phyloP scores from a whole-genome alignment of 1,284 basidiomycete species.

The Rhizoctonia solani region DNA sequence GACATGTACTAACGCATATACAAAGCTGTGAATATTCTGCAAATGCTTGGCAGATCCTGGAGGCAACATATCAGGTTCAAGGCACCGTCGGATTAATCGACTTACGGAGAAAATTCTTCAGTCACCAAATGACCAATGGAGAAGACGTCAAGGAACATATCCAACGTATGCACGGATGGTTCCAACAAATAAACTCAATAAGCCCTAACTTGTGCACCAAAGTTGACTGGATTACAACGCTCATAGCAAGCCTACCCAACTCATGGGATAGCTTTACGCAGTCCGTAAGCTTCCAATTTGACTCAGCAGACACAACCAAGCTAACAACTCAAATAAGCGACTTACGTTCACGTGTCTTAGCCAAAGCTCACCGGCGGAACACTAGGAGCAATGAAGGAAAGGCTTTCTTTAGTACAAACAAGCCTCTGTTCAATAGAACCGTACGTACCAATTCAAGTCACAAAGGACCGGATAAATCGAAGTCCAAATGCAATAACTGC shows the following conservation, averaged over 20 bases:
- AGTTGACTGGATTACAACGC: too few relatives aligned
- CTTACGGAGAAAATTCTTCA: too few relatives aligned
- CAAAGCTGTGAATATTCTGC: background rate
- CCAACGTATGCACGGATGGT: too few relatives aligned
- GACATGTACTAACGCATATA: conserved; percentile 5
- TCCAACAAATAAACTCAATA: too few relatives aligned
- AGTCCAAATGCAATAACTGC: background rate
- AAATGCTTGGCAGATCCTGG: background rate
- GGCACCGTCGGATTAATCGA: background rate
- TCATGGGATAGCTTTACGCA: conserved; percentile 16
- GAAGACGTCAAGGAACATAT: too few relatives aligned
- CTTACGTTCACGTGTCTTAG: background rate
- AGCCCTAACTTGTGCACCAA: too few relatives aligned
- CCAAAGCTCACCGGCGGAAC: background rate
- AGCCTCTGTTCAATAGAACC: background rate
- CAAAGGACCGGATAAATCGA: too few relatives aligned
- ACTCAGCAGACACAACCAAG: background rate
- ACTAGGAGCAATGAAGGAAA: background rate
- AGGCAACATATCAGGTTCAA: conserved; percentile 2
- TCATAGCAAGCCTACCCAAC: conserved; percentile 4
- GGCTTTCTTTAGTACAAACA: background rate
- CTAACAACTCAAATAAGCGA: background rate
- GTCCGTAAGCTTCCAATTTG: background rate
- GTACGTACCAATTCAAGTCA: background rate
- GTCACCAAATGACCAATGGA: too few relatives aligned